Percentiles rank a stretch among this genome's conserved stretches.
These are phyloP conservation scores for Botrytis byssoidea DNA, from an alignment of 2,329 filamentous ascomycete genomes.

Conservation along the genomic window DNA sequence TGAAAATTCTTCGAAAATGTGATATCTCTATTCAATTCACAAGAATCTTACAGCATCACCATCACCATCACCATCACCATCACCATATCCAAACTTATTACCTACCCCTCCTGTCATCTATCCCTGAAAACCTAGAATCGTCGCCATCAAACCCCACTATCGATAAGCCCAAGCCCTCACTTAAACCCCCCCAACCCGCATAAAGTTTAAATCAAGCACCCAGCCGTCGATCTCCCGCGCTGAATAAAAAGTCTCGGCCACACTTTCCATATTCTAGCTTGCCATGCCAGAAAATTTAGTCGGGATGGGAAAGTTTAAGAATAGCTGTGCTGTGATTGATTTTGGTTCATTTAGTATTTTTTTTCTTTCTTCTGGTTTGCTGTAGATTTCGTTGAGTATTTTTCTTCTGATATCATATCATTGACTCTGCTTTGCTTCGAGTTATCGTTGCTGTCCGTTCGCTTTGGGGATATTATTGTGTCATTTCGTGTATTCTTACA, in stretches of 20 bases:
- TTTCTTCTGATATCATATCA: background rate
- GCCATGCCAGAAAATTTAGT: background rate
- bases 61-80: background rate
- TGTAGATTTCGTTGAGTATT: background rate
- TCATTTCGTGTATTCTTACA: background rate
- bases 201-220: background rate
- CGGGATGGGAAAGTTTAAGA: background rate
- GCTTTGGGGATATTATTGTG: background rate
- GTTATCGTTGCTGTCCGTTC: background rate
- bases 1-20: too few relatives aligned
- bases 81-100: background rate
- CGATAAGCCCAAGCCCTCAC: background rate
- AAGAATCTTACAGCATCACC: background rate
- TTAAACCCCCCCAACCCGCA: background rate
- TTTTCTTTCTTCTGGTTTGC: too few relatives aligned
- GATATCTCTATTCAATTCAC: too few relatives aligned
- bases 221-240: constrained; percentile 10
- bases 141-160: background rate
- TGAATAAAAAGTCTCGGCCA: background rate
- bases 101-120: background rate
- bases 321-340: background rate
- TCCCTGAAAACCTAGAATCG: background rate
- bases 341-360: background rate
- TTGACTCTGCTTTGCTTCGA: background rate
- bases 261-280: background rate